Percentiles rank a stretch among this genome's conserved stretches.
Conservation (phyloP, 108 stramenopile species). For the Nitzschia sp. region DNA sequence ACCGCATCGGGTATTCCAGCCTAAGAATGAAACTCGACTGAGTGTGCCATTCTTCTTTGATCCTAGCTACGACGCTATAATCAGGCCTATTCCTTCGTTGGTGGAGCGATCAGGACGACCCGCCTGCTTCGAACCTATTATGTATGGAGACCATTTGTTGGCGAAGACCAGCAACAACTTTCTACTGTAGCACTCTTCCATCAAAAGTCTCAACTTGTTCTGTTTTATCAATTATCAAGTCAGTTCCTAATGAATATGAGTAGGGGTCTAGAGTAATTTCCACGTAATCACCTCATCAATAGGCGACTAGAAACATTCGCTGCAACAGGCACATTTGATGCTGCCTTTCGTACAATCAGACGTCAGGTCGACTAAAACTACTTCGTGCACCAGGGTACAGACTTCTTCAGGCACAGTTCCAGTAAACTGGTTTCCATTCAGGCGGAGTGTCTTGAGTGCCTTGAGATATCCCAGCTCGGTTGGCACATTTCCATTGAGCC, state of each 20-base stretch:
- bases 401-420: constrained; percentile 26
- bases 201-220: too few species aligned
- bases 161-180: constrained; percentile 17
- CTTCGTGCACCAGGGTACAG: not conserved
- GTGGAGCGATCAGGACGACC: not conserved
- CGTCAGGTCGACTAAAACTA: not conserved
- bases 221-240: too few species aligned
- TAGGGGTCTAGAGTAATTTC: too few species aligned
- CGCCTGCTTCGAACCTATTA: constrained; percentile 12
- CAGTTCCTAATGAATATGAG: too few species aligned
- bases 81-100: constrained; percentile 26
- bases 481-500: constrained; percentile 54
- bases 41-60: constrained; percentile 70
- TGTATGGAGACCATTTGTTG: constrained; percentile 20
- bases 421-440: constrained; percentile 16
- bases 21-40: constrained; percentile 20
- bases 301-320: constrained; percentile 23
- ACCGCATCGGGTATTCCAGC: constrained; percentile 53
- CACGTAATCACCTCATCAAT: too few species aligned
- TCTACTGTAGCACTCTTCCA: too few species aligned
- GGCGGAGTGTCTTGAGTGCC: constrained; percentile 8
- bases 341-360: constrained; percentile 18
- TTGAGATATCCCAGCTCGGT: constrained; percentile 30
- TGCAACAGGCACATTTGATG: constrained; percentile 20
- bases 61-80: constrained; percentile 48